phyloP scores from a whole-genome alignment of 129 eudicot species.

The Rutidosis leptorrhynchoides region DNA sequence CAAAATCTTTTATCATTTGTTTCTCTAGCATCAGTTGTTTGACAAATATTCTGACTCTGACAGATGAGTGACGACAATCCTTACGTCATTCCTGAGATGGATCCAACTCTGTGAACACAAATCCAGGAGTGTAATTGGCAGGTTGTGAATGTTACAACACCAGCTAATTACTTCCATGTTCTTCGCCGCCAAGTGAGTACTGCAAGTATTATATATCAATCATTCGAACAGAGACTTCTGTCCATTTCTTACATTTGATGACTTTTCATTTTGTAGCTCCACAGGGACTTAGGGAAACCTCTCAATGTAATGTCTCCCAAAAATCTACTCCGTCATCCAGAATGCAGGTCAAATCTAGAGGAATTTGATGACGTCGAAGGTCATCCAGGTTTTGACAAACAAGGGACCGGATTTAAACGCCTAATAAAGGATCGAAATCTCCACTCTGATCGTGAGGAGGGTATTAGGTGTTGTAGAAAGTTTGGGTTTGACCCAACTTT shows the following conservation, averaged over 20 bases:
- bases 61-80: not conserved
- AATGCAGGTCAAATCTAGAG: not conserved
- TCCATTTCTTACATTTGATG: no score
- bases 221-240: no score
- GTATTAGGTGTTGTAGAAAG: not conserved
- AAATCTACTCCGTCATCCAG: not conserved
- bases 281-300: not conserved
- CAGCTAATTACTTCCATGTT: not conserved
- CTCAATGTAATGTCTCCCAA: not conserved
- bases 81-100: not conserved
- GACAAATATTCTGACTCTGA: not conserved
- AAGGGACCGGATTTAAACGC: not conserved
- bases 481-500: no score
- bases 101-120: not conserved
- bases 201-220: no score
- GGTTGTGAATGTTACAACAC: not conserved
- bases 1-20: no score
- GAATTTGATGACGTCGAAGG: not conserved
- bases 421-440: not conserved
- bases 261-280: not conserved
- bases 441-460: not conserved
- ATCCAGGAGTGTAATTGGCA: not conserved
- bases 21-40: no score
- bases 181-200: not conserved
- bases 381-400: not conserved